A percentile compares a stretch with the other conserved stretches of the same genome.
These are phyloP conservation scores for Annona cherimola DNA, from an alignment of 164 flowering plant genomes.

Conservation along the genomic window DNA sequence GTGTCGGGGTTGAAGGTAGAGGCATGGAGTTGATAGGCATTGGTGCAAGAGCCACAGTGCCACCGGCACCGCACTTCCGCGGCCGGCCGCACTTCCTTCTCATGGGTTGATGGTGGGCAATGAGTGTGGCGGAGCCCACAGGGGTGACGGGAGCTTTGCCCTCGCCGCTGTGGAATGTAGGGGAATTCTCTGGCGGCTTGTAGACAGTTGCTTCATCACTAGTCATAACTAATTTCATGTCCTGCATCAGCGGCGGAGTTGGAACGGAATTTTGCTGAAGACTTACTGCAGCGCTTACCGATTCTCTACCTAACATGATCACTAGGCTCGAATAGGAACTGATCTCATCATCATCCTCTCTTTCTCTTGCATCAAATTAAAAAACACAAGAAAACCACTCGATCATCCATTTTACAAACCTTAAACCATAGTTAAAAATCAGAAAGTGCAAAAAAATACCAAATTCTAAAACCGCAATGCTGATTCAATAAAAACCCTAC, in stretches of 20 bases:
- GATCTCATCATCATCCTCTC: not conserved
- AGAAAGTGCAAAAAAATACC: too few species aligned
- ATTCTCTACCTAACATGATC: constrained; percentile 37
- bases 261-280: constrained; percentile 27
- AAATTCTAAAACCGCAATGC: not conserved
- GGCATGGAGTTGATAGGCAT: constrained; percentile 22
- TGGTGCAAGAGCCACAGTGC: constrained; percentile 45
- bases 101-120: constrained; percentile 27
- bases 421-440: too few species aligned
- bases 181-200: constrained; percentile 41
- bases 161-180: constrained; percentile 30
- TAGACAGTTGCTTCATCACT: constrained; percentile 53
- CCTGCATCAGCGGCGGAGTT: too few species aligned
- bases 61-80: constrained; percentile 80
- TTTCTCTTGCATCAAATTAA: constrained; percentile 10
- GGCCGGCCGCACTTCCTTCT: constrained; percentile 92
- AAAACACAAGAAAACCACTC: not conserved
- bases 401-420: constrained; percentile 2
- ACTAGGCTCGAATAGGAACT: constrained; percentile 50
- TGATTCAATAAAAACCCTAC: not conserved
- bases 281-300: constrained; percentile 30
- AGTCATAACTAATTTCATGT: constrained; percentile 49
- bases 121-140: constrained; percentile 3
- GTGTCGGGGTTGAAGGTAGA: too few species aligned
- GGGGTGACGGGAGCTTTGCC: constrained; percentile 18